Conservation (phyloP, 2,329 filamentous ascomycete genomes). For the Ceratocystis alfenasii region DNA sequence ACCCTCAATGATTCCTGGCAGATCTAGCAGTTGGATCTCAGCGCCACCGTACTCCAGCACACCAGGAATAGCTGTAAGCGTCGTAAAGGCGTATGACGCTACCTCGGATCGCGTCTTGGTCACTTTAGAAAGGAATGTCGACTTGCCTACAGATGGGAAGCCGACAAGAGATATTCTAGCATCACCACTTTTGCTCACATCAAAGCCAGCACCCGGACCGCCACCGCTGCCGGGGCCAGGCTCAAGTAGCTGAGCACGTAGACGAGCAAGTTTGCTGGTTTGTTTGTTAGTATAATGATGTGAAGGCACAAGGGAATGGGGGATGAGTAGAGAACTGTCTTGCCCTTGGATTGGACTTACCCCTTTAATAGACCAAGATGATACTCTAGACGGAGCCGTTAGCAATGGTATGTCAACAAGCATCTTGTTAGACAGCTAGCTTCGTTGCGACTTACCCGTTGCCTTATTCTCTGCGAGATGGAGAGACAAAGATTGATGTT, state of each 20-base stretch:
- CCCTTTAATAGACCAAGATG: conserved; percentile 96
- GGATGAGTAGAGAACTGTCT: background rate
- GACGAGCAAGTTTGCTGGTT: conserved; percentile 78
- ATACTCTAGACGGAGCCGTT: conserved; percentile 56
- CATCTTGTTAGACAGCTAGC: background rate
- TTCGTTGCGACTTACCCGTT: conserved; percentile 55
- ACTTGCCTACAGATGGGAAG: conserved; percentile 98
- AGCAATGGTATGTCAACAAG: background rate
- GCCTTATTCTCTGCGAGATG: conserved; percentile 78
- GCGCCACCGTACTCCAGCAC: conserved; percentile 96
- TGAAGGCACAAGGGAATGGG: background rate
- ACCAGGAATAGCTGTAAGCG: conserved; percentile 89
- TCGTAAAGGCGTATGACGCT: conserved; percentile 94
- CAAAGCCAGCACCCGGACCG: conserved; percentile 73
- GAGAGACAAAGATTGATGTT: conserved; percentile 10
- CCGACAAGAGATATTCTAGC: conserved; percentile 93
- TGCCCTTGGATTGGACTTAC: conserved; percentile 37
- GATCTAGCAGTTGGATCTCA: conserved; percentile 93
- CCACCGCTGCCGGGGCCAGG: conserved; percentile 68
- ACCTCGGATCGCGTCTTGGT: conserved; percentile 96
- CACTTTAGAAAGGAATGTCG: conserved; percentile 96
- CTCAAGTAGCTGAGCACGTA: conserved; percentile 88
- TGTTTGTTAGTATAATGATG: background rate
- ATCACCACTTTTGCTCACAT: conserved; percentile 92
- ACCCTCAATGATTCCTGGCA: conserved; percentile 96